Evolutionary conservation across 2,329 filamentous ascomycete species (phyloP), one percentile per base, ranked within the genome.

Genomic region (Harringtonia lauricola): DNA sequence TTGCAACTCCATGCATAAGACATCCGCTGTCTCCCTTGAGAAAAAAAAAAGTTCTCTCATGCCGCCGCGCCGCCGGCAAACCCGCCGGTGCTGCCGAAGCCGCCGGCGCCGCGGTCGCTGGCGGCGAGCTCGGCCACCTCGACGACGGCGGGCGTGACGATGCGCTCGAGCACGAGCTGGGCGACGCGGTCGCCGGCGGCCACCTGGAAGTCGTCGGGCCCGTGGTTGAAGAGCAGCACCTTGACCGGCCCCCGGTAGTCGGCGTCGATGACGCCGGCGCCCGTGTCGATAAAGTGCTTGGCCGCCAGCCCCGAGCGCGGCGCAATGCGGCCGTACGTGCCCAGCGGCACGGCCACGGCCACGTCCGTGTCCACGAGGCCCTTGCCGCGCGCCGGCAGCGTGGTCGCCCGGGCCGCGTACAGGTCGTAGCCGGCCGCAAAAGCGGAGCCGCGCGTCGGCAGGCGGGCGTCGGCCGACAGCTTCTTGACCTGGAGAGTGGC

Each of bases 161-260:
- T 95, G 62, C 87, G 79, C 73, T 98, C 92, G 45, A 98, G 70
- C 52, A 98, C 79, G 53, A 98, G 74, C 72, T 98, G 92, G 35
- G 92, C 94, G 57, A 98, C 71, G 42, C 92, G 83, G 64, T 98
- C 92, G 40, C 90, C 90, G 58, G 83, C 80, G 57, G 83, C 82
- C 52, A 98, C 71, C 51, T 66, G 71, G 59, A 94, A 96, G 60
- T 95, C 88, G 34, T 67, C 65, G 41, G 95, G 88, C 41, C 74
- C 75, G 63, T 94, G 82, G 68, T 98, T 98, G 64, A 96, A 96
- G 42, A 98, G 76, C 52, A 98, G 73, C 22, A 98, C 84, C 71
- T 94, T 95, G 56, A 98, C 83, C 53, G 85, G 85, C 18, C 92
- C 92, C 30, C 92, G 78, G 70, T 98, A 98, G 65, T 98, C 92